Evolutionary conservation across 2,329 filamentous ascomycete species (phyloP).

Genomic region (Aspergillus quadrilineatus): DNA sequence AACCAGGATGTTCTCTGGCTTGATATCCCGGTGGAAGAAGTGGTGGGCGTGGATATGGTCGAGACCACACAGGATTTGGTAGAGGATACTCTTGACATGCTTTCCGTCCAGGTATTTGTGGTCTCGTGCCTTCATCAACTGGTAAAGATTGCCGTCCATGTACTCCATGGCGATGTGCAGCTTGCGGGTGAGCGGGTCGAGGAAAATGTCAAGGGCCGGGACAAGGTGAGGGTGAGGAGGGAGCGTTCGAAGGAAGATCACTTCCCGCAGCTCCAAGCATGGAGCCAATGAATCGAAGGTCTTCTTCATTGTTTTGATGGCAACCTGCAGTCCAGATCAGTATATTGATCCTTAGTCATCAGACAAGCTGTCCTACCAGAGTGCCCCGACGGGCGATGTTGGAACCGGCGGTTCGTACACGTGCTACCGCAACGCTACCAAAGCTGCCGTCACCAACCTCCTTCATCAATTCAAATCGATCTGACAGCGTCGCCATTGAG

Average conservation of each 20-base stretch:
- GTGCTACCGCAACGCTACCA: constrained; percentile 87
- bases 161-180: constrained; percentile 99
- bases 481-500: constrained; percentile 67
- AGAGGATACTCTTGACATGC: constrained; percentile 96
- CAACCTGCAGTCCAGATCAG: constrained; percentile 63
- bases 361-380: constrained; percentile 63
- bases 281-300: constrained; percentile 88
- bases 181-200: constrained; percentile 93
- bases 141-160: constrained; percentile 99
- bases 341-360: constrained; percentile 3
- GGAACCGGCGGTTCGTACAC: constrained; percentile 86
- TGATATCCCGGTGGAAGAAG: constrained; percentile 99
- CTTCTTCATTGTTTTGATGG: constrained; percentile 99
- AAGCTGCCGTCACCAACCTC: constrained; percentile 99
- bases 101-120: constrained; percentile 88
- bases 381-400: constrained; percentile 86
- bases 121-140: constrained; percentile 96
- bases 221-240: constrained; percentile 88
- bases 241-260: constrained; percentile 90
- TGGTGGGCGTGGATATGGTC: constrained; percentile 96
- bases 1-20: constrained; percentile 97
- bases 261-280: constrained; percentile 90
- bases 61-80: constrained; percentile 92
- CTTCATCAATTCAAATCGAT: constrained; percentile 94
- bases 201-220: constrained; percentile 96